Evolutionary conservation across 2,329 filamentous ascomycete species (phyloP), one percentile per base, ranked within the genome.

Genomic region (Aspergillus sp.): DNA sequence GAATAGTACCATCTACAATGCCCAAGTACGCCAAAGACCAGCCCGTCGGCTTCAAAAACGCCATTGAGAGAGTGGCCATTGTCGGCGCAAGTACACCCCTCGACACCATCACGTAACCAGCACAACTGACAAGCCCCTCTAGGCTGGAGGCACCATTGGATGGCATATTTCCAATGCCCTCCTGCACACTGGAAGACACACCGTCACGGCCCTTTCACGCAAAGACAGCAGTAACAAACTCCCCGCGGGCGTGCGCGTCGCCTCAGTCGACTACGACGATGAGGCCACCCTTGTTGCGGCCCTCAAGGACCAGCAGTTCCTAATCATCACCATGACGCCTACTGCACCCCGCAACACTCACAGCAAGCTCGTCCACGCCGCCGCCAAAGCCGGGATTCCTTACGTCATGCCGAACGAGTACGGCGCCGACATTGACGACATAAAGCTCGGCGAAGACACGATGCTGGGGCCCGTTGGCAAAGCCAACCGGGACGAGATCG

Each of bases 321-420:
- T 86, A 3, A 71, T 84, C 57, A 83, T 85, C 49, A 82, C 81
- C 9, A 63, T 86, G 53, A 55, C 73, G 10, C 62, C 68, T 1
- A 65, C 45, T 0, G 80, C 79, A 0, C 72, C 79, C 0, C 64
- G 54, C 0, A 77, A 78, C 9, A 74, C 74, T 1, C 76, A 82
- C 41, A 62, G 60, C 49, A 79, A 79, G 54, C 70, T 86, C 16
- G 67, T 84, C 53, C 65, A 72, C 6, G 83, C 83, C 0, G 83
- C 83, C 0, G 78, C 76, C 4, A 75, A 76, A 32, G 82, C 83
- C 0, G 77, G 77, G 2, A 73, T 86, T 2, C 72, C 75, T 1
- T 84, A 78, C 60, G 60, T 86, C 45, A 71, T 85, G 61, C 82
- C 82, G 1, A 85, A 84, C 57, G 68, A 69, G 17, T 69, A 68